Evolutionary conservation across 345 rosid species (phyloP).

Genomic region (Boechera retrofracta): DNA sequence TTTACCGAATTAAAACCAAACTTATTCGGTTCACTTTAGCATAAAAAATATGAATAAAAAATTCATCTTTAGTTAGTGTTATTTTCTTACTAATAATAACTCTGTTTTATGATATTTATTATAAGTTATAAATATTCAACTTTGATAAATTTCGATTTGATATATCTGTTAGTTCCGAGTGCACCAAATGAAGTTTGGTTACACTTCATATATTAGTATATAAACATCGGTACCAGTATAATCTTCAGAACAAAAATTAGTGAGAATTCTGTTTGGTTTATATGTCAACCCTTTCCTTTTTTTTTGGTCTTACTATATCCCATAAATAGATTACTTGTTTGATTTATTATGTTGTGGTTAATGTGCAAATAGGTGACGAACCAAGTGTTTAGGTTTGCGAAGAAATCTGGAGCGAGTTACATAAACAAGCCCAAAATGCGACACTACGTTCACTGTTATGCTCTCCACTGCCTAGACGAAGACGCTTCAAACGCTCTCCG

Average conservation of each 20-base stretch:
- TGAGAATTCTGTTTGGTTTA: neutral
- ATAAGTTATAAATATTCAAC: no score
- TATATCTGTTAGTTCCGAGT: neutral
- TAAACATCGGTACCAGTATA: neutral
- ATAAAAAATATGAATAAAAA: no score
- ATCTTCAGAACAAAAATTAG: neutral
- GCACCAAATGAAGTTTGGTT: neutral
- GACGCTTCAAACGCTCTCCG: conserved; percentile 78
- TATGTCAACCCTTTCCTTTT: neutral
- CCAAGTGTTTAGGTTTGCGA: conserved; percentile 93
- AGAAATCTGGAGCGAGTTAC: conserved; percentile 93
- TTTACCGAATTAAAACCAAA: no score
- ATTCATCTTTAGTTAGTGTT: neutral
- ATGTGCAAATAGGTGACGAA: conserved; percentile 71
- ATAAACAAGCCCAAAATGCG: conserved; percentile 99
- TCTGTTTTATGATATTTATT: neutral
- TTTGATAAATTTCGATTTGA: no score
- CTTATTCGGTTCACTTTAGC: neutral
- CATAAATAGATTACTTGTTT: neutral
- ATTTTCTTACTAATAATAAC: neutral
- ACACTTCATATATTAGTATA: neutral
- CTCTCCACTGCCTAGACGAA: conserved; percentile 92
- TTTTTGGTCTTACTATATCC: neutral
- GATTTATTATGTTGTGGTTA: neutral
- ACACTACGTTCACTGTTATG: conserved; percentile 97